phyloP scores from a whole-genome alignment of 441 rosid genomes.

The Dalechampia spathulata region DNA sequence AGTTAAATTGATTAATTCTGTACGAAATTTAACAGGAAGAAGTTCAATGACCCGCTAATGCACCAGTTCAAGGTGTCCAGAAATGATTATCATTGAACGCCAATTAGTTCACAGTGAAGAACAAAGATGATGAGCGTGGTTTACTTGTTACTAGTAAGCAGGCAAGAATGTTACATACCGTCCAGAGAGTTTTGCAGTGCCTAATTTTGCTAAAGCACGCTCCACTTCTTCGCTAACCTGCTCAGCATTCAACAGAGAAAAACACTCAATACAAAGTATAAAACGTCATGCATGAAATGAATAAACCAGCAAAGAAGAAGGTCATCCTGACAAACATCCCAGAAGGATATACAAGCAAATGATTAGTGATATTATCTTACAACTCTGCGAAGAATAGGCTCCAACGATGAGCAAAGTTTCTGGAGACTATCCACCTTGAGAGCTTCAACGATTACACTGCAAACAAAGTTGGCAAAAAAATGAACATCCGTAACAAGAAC shows the following conservation, averaged over 20 bases:
- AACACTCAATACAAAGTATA: too few species aligned
- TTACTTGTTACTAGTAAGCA: too few species aligned
- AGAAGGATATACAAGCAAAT: not conserved
- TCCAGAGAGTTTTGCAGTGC: conserved; percentile 50
- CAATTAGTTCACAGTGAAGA: too few species aligned
- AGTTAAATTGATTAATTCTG: too few species aligned
- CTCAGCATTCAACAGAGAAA: too few species aligned
- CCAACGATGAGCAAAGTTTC: conserved; percentile 82
- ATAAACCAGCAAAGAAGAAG: not conserved
- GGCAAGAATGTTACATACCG: conserved; percentile 33
- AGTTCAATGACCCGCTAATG: too few species aligned
- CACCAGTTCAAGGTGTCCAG: too few species aligned
- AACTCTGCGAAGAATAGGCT: conserved; percentile 85
- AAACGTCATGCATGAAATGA: too few species aligned
- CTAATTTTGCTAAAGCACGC: conserved; percentile 79
- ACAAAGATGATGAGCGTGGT: too few species aligned
- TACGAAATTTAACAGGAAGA: too few species aligned
- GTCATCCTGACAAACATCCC: not conserved
- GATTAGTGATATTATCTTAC: conserved; percentile 28
- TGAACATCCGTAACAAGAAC: too few species aligned
- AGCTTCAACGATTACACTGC: conserved; percentile 91
- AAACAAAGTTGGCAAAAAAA: conserved; percentile 10
- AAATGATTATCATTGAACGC: too few species aligned
- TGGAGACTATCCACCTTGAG: conserved; percentile 84
- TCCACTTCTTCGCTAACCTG: conserved; percentile 96